A percentile compares a stretch with the other conserved stretches of the same genome.
phyloP scores from a whole-genome alignment of 2,329 filamentous ascomycete species.

The Ceratocystis colombiana region DNA sequence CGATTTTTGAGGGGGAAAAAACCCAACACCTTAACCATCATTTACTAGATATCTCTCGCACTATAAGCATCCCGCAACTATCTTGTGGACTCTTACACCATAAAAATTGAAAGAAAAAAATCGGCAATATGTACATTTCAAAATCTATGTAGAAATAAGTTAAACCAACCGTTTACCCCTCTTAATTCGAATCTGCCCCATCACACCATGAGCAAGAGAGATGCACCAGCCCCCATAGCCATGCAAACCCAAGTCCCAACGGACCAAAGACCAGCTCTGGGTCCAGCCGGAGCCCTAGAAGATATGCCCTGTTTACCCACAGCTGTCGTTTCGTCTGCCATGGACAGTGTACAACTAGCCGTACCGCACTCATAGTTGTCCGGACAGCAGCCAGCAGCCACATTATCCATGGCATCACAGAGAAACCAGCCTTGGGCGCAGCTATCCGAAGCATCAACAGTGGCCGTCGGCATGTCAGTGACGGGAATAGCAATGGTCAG shows the following conservation, averaged over 20 bases:
- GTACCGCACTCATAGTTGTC: slow-evolving; percentile 62
- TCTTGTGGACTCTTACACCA: no score
- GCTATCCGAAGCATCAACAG: slow-evolving; percentile 32
- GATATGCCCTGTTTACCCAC: slow-evolving; percentile 45
- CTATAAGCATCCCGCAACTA: no score
- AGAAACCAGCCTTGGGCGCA: slow-evolving; percentile 78
- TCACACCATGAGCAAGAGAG: slow-evolving; percentile 1
- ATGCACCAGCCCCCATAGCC: not conserved
- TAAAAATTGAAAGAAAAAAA: no score
- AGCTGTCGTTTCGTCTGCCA: slow-evolving; percentile 45
- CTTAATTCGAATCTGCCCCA: not conserved
- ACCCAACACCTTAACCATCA: no score
- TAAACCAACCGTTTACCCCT: no score
- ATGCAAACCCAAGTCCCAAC: not conserved
- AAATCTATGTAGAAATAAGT: not conserved
- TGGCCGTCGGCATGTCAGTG: slow-evolving; percentile 37
- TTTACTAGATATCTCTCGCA: no score
- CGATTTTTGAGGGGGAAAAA: no score
- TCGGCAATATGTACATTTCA: slow-evolving; percentile 2
- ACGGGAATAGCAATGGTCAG: slow-evolving; percentile 60
- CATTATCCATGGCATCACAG: slow-evolving; percentile 46
- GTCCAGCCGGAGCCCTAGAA: slow-evolving; percentile 17
- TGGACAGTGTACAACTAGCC: slow-evolving; percentile 55
- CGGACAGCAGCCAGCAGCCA: slow-evolving; percentile 75
- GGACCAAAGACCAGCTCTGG: not conserved